Base-by-base conservation (phyloP, 148 eudicot genomes). In the Chenopodium suecicum region DNA sequence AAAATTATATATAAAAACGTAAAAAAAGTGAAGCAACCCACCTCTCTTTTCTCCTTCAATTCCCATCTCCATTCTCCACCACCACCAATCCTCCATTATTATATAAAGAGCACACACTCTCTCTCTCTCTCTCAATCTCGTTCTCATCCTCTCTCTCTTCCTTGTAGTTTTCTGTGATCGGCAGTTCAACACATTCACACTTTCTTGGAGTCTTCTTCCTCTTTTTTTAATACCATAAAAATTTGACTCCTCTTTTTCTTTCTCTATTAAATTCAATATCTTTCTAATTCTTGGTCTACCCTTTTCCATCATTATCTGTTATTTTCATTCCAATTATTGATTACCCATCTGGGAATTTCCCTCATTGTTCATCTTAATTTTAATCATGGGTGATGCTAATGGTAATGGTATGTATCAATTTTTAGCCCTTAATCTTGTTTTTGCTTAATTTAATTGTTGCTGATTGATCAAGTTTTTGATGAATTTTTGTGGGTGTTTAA, bases 331-430 rank as follows among this genome's bases (percentile, higher is more conserved):
- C 73, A 47, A 76, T 63, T 82, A 7, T 54, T 76, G 20, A 19
- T 7, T 76, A 68, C 80, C 84, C 75, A 52, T 68, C 56, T 82
- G 7, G 44, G 25, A 74, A 68, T 66, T 81, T 52, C 32, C 9
- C 78, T 74, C 77, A 44, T 67, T 75, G 20, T 48, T 65, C 23
- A 81, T 75, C 79, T 67, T 12, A 66, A 65, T 81, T 67, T 67
- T 44, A 75, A 77, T 76, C 80, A 82, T 82, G 84, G 84, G 84
- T 82, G 84, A 82, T 82, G 79, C 73, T 82, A 74, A 74, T 81
- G 83, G 79, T 66, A 76, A 81, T 81, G 83, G 83, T 81, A 81
- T 69, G 84, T 37, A 1, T 19, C 58, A 31, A 20, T n/a, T 50
- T 56, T 17, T 0, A 14, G 5, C n/a, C 22, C 19, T 56, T 56